These are phyloP conservation scores for Globisporangium barbulae DNA, from an alignment of 352 stramenopile genomes.

Conservation along the genomic window DNA sequence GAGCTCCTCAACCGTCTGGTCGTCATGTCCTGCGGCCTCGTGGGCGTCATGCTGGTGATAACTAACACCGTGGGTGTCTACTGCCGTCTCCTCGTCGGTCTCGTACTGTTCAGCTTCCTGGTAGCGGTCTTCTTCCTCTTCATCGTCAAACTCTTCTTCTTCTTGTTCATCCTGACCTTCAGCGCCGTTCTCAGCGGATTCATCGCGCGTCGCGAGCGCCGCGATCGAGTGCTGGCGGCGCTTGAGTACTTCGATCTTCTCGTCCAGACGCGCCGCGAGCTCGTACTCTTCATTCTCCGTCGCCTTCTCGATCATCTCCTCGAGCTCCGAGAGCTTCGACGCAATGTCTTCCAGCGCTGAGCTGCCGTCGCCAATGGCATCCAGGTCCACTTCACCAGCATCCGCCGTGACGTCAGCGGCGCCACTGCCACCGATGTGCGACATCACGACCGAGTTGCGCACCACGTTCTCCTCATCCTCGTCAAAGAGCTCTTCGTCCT, in stretches of 20 bases:
- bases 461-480: slow-evolving; percentile 37
- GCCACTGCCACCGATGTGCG: slow-evolving; percentile 4
- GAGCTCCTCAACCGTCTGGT: slow-evolving; percentile 33
- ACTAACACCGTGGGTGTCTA: background rate
- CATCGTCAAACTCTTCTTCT: slow-evolving; percentile 24
- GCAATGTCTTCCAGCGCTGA: slow-evolving; percentile 51
- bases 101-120: slow-evolving; percentile 21
- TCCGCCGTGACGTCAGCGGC: slow-evolving; percentile 5
- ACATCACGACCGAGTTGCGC: slow-evolving; percentile 13
- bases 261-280: slow-evolving; percentile 66
- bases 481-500: slow-evolving; percentile 35
- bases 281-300: slow-evolving; percentile 85
- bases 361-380: slow-evolving; percentile 26
- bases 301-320: slow-evolving; percentile 65
- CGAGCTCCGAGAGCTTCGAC: slow-evolving; percentile 54
- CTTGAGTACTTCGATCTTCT: slow-evolving; percentile 66
- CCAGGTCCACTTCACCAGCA: slow-evolving; percentile 22
- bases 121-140: slow-evolving; percentile 27
- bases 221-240: slow-evolving; percentile 42
- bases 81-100: background rate
- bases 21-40: slow-evolving; percentile 1
- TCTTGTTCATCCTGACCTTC: slow-evolving; percentile 8
- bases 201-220: slow-evolving; percentile 21
- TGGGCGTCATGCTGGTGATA: slow-evolving; percentile 2
- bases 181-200: slow-evolving; percentile 3